These are phyloP conservation scores for Didymella segeticola DNA, from an alignment of 2,329 filamentous ascomycete genomes.

Conservation along the genomic window DNA sequence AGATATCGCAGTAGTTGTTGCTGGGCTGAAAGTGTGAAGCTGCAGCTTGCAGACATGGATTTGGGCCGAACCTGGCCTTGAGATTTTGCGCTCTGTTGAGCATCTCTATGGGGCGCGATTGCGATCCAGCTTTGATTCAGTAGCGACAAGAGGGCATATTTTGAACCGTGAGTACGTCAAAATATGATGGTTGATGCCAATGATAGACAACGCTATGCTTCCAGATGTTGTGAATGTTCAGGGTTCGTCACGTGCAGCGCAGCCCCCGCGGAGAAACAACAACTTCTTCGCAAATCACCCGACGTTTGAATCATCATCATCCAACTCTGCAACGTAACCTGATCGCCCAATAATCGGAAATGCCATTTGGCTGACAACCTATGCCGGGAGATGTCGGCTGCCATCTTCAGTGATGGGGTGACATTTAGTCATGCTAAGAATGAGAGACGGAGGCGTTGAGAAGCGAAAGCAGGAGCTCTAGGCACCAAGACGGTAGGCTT, in stretches of 20 bases:
- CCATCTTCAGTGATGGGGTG: conserved; percentile 1
- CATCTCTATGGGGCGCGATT: too few species aligned
- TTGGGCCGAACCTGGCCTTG: too few species aligned
- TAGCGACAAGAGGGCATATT: too few species aligned
- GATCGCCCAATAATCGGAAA: neutral
- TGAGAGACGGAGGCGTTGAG: neutral
- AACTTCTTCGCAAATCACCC: conserved; percentile 8
- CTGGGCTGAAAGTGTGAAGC: too few species aligned
- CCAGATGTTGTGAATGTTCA: neutral
- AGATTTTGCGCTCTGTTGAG: too few species aligned
- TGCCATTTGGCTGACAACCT: conserved; percentile 2
- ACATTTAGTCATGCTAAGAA: conserved; percentile 11
- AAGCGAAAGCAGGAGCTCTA: neutral
- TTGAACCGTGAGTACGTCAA: too few species aligned
- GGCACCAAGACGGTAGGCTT: neutral
- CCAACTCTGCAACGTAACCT: neutral
- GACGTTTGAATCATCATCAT: conserved; percentile 5
- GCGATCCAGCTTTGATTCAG: too few species aligned
- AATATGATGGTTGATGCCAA: too few species aligned
- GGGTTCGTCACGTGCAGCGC: neutral
- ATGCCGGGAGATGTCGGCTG: conserved; percentile 13
- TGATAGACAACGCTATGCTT: too few species aligned
- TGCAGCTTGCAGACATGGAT: too few species aligned
- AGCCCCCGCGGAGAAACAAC: conserved; percentile 12
- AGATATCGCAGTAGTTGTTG: too few species aligned